A percentile compares a stretch with the other conserved stretches of the same genome.
phyloP scores from a whole-genome alignment of 495 filamentous ascomycete species.

The Aspergillus asperescens region DNA sequence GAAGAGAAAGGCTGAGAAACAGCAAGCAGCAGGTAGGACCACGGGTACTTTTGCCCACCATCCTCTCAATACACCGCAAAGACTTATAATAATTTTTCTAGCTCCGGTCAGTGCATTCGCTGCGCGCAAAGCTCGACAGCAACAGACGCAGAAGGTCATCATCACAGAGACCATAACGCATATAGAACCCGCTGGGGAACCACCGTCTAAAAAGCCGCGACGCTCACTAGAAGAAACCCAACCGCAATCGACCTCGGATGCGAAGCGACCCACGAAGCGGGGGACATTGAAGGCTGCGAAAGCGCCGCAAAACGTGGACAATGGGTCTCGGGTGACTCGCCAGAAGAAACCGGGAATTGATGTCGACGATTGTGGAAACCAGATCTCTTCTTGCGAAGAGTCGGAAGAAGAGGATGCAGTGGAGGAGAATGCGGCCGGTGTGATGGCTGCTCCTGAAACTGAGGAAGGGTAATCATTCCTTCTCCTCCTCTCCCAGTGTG shows the following conservation, averaged over 20 bases:
- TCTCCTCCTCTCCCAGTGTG: not conserved
- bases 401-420: conserved; percentile 16
- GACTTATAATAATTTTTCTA: conserved; percentile 12
- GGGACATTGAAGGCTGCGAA: conserved; percentile 13
- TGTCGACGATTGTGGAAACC: conserved; percentile 1
- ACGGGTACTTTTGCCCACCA: not conserved
- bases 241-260: not conserved
- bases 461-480: conserved; percentile 24
- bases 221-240: conserved; percentile 20
- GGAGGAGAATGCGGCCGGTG: conserved; percentile 24
- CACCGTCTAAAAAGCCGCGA: conserved; percentile 35
- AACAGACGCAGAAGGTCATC: conserved; percentile 27
- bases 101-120: conserved; percentile 44
- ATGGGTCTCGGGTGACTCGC: not conserved
- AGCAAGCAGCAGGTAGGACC: conserved; percentile 30
- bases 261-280: conserved; percentile 27
- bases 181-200: conserved; percentile 23
- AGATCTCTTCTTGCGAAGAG: conserved; percentile 15
- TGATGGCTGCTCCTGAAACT: conserved; percentile 24
- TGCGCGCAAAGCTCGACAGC: conserved; percentile 45
- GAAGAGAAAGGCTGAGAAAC: conserved; percentile 46
- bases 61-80: not conserved
- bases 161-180: conserved; percentile 16
- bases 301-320: conserved; percentile 2
- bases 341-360: not conserved